Evolutionary conservation across 495 filamentous ascomycete species (phyloP), one percentile per base, ranked within the genome.

Genomic region (Penicillium flavigenum): DNA sequence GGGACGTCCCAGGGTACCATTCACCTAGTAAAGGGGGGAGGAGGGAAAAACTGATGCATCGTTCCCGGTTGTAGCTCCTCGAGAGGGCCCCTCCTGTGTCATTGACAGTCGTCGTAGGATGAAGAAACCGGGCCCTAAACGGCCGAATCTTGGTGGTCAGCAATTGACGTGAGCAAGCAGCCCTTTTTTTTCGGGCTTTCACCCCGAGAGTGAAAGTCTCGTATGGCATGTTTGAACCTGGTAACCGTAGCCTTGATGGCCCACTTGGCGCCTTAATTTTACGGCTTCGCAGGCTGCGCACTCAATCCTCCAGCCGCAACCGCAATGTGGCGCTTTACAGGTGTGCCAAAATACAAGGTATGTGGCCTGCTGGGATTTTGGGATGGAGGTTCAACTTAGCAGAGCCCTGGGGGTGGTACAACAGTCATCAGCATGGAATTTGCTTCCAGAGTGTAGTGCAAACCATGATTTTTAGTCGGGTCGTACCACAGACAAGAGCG

Each of bases 221-320:
- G 34, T n/a, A 14, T 38, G 34, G 22, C 22, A 7, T 46, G 44
- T 14, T 20, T 34, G n/a, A 26, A 11, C 10, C 14, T 22, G 39
- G 45, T 41, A 49, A 26, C 4, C 5, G n/a, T 48, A 44, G 45
- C 38, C 14, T 9, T 49, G 51, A 49, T 12, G 26, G 32, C 26
- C 26, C 19, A 34, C 27, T n/a, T 22, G 12, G 17, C 38, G 38
- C 17, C 54, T 36, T 44, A 38, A 48, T 43, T 43, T 43, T 19
- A 17, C 44, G n/a, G 47, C 24, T 44, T 16, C 19, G 8, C n/a
- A 20, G 29, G 7, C 10, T 10, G 52, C 24, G 24, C n/a, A 55
- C 42, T 31, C 19, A 27, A 22, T 36, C 42, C 12, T 36, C 31
- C 41, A 54, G 42, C 42, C 52, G 19, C 39, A 55, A 31, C 34